Evolutionary conservation across 495 filamentous ascomycete genomes (phyloP), one percentile per base, ranked within the genome.

Genomic region (Acidiella bohemica): DNA sequence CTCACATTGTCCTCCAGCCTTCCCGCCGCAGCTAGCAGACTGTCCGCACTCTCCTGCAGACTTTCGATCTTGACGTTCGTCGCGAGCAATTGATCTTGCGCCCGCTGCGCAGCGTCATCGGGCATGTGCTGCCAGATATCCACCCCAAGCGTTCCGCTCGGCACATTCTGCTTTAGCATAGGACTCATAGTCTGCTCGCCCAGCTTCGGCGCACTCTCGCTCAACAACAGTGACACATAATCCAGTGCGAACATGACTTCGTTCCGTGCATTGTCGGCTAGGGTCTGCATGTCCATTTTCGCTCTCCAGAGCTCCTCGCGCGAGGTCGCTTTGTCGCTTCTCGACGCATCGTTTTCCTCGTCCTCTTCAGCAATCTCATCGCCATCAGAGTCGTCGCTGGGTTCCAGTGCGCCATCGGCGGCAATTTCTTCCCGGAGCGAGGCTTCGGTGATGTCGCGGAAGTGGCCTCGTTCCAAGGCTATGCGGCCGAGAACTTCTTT

Each of bases 31-130:
- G 70, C 67, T n/a, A 86, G 62, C 16, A 94, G 64, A 32, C 71
- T 76, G 49, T 83, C 78, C 2, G 81, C 80, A n/a, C 76, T 73
- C 4, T 68, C 67, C 38, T 81, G 76, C 48, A 93, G 66, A 22
- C 76, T 79, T 45, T 85, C 71, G 49, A 84, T 61, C 41, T 83
- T 77, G 73, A 82, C 87, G 24, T 84, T 84, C n/a, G 75, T 77
- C 5, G 77, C 72, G 3, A 83, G 66, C 2, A 64, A 57, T 36
- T 67, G 60, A 44, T 72, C 65, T 26, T 84, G 75, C 17, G 68
- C 61, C 41, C 64, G 63, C 22, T 69, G 58, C 37, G 13, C 42
- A n/a, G 37, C 36, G 38, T 47, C 36, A 9, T 8, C 58, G 21
- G 71, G 64, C 4, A 74, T 71, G 4, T 65, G 59, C 31, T 75